Base-by-base conservation (phyloP, 805 yeast genomes). In the Metschnikowia amazonensis region DNA sequence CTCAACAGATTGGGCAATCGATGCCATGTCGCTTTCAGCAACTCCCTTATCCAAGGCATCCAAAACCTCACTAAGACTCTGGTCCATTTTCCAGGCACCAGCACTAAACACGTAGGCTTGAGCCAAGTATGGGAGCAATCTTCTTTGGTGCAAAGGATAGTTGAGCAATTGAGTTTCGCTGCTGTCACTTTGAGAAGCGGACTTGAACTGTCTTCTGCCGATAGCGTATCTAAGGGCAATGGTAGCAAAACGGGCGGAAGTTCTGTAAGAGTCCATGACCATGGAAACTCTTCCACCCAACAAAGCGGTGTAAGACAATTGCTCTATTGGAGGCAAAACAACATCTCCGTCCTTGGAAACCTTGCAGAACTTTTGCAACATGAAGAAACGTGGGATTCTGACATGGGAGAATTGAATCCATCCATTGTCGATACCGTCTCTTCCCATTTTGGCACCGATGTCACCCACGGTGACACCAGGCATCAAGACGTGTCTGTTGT, bases 391-490 rank as follows among this genome's bases (percentile, higher is more conserved):
- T 8, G 59, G 59, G 29, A 56, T 52, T 21, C 59, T 46, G 33
- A 56, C 59, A 35, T 36, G 20, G 17, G 58, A 52, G 45, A 56
- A 56, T 47, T 56, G 59, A 48, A 56, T 56, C 59, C 59, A 56
- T 18, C 59, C 59, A 37, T 56, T 56, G 44, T 56, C 59, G 21
- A 56, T 56, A 17, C 59, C 59, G 44, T 56, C 58, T 28, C 59
- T 42, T 45, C 59, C 59, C 59, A 56, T 56, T 43, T 56, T 56
- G 43, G 58, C 53, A 27, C 59, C 59, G 38, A 56, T 56, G 31
- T 56, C 59, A 2, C 59, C 59, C 23, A 56, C 57, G 13, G 58
- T 38, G 28, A 56, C 55, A 21, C 59, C 59, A 21, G 59, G 59
- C 53, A 50, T 47, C 47, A 56, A 38, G 43, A 47, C 46, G 45